Evolutionary conservation across 352 stramenopile genomes (phyloP).

Genomic region (Saprolegnia diclina): DNA sequence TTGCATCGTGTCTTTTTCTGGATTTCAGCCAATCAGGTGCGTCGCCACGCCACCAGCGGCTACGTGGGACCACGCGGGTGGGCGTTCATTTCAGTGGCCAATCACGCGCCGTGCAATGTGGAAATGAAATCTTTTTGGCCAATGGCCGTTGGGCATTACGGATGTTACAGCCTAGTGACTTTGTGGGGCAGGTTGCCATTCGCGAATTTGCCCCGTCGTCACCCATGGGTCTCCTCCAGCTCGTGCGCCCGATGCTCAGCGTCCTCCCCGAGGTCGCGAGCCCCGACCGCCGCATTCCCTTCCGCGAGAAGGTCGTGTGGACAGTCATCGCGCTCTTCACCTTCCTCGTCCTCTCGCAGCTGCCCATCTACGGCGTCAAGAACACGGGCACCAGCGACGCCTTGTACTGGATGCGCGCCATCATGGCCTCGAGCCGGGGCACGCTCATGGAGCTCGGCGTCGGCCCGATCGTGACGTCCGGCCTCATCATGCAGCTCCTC

Average conservation of each 20-base stretch:
- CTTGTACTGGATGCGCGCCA: conserved; percentile 99
- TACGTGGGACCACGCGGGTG: conserved; percentile 4
- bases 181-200: background rate
- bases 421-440: conserved; percentile 97
- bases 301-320: conserved; percentile 99
- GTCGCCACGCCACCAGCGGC: background rate
- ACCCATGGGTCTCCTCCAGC: conserved; percentile 95
- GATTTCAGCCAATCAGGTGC: background rate
- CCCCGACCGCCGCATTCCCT: conserved; percentile 96
- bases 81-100: conserved; percentile 1
- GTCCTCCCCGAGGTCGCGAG: conserved; percentile 96
- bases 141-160: background rate
- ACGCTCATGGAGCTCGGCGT: conserved; percentile 99
- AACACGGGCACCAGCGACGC: conserved; percentile 98
- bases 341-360: conserved; percentile 99
- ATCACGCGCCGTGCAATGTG: background rate
- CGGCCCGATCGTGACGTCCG: conserved; percentile 97
- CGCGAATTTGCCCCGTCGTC: conserved; percentile 12
- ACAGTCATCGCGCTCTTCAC: conserved; percentile 99
- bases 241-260: conserved; percentile 98
- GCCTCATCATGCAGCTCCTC: conserved; percentile 99
- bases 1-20: background rate
- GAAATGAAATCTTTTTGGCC: background rate
- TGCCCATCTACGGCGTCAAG: conserved; percentile 99
- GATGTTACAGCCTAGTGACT: conserved; percentile 2